Evolutionary conservation across 305 asterid genomes (phyloP).

Genomic region (Fraxinus paxiana): DNA sequence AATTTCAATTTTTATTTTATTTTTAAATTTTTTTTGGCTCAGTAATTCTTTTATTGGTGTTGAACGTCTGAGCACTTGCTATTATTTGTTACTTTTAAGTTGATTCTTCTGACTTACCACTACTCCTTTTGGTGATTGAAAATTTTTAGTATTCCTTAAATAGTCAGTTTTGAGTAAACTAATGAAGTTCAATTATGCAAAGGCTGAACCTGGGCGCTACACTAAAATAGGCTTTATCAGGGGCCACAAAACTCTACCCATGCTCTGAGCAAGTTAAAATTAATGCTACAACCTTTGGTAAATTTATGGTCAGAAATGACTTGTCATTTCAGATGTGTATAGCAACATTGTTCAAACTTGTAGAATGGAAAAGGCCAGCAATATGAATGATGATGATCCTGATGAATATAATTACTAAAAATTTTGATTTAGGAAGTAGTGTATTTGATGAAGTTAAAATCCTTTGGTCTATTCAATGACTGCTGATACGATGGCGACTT

Average conservation of each 20-base stretch:
- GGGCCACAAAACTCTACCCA: neutral
- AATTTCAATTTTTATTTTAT: neutral
- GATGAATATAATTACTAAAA: neutral
- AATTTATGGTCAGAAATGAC: neutral
- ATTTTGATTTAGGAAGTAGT: neutral
- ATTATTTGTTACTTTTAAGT: neutral
- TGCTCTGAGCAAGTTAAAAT: neutral
- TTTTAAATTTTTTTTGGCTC: neutral
- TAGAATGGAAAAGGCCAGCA: neutral
- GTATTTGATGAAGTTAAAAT: neutral
- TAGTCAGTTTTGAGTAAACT: neutral
- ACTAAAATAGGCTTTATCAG: neutral
- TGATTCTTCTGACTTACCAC: neutral
- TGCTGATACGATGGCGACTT: neutral
- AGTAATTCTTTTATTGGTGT: conserved; percentile 1
- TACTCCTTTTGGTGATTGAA: neutral
- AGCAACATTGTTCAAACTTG: neutral
- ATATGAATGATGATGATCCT: neutral
- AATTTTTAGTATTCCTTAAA: neutral
- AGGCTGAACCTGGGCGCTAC: neutral
- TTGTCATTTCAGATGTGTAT: neutral
- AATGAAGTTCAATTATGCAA: neutral
- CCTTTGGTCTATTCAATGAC: neutral
- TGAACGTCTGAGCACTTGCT: neutral
- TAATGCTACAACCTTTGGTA: neutral